phyloP scores from a whole-genome alignment of 225 moss, liverwort and hornwort genomes.

The Pseudoscleropodium purum region DNA sequence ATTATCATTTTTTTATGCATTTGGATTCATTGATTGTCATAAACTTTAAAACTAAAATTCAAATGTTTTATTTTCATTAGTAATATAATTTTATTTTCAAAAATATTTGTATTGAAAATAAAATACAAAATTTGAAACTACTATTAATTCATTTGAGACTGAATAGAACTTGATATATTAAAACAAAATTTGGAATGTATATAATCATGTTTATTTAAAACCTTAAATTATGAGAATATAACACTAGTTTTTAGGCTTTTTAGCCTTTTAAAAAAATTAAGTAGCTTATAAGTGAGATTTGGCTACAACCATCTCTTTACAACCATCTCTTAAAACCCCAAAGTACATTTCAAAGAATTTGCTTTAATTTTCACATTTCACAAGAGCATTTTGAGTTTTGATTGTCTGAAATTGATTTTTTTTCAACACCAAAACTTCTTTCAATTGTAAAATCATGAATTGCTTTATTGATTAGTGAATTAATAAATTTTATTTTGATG shows the following conservation, averaged over 20 bases:
- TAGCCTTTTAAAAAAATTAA: too few species aligned
- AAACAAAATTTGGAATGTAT: not conserved
- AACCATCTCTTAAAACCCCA: fast-evolving
- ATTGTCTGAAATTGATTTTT: fast-evolving
- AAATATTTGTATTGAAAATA: too few species aligned
- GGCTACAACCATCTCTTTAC: not conserved
- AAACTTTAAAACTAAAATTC: not conserved
- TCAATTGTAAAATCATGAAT: not conserved
- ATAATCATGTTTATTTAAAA: not conserved
- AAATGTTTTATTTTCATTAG: not conserved
- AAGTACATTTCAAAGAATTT: fast-evolving
- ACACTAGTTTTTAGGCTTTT: not conserved
- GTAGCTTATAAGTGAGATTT: too few species aligned
- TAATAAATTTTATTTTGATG: not conserved
- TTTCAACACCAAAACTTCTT: not conserved
- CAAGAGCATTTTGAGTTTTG: not conserved
- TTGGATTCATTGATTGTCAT: not conserved
- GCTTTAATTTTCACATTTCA: fast-evolving
- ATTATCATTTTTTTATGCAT: not conserved
- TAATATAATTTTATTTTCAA: not conserved
- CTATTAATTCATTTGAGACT: not conserved
- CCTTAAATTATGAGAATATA: too few species aligned
- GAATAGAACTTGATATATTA: not conserved
- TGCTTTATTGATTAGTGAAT: not conserved
- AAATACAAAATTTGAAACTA: not conserved